Evolutionary conservation across 345 rosid species (phyloP).

Genomic region (Euphorbia tirucalli): DNA sequence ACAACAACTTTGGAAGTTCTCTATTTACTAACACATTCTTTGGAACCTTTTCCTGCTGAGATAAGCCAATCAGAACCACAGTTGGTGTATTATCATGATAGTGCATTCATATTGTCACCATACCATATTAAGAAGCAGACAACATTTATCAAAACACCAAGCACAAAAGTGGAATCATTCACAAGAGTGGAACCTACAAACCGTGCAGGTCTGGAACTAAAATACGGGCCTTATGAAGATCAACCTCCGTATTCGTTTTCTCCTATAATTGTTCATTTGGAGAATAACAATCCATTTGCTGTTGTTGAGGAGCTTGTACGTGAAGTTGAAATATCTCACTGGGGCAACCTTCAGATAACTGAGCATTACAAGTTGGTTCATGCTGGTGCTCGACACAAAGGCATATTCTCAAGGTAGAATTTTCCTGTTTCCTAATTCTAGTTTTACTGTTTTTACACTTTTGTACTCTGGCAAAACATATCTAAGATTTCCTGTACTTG

Average conservation of each 20-base stretch:
- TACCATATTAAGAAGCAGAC: conserved; percentile 75
- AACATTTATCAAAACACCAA: conserved; percentile 79
- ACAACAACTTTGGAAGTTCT: conserved; percentile 75
- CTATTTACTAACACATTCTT: conserved; percentile 70
- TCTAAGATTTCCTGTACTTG: too few relatives aligned
- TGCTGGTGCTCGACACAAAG: conserved; percentile 95
- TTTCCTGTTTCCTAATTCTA: conserved; percentile 5
- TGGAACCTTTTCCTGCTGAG: conserved; percentile 91
- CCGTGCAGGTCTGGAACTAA: conserved; percentile 68
- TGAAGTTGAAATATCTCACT: conserved; percentile 94
- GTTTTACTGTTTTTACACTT: neutral
- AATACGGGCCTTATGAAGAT: conserved; percentile 91
- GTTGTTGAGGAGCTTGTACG: conserved; percentile 97
- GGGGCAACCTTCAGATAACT: conserved; percentile 94
- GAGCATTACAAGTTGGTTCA: conserved; percentile 83
- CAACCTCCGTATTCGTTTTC: conserved; percentile 64
- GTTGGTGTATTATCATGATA: conserved; percentile 78
- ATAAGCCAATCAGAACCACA: conserved; percentile 93
- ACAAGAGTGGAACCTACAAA: conserved; percentile 78
- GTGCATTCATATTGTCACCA: conserved; percentile 72
- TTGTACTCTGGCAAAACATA: neutral
- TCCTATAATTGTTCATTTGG: conserved; percentile 78
- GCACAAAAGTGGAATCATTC: conserved; percentile 79
- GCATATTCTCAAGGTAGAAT: conserved; percentile 84
- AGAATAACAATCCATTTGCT: conserved; percentile 93